Evolutionary conservation across 805 yeast genomes (phyloP), one percentile per base, ranked within the genome.

Genomic region (Yarrowia porcina): DNA sequence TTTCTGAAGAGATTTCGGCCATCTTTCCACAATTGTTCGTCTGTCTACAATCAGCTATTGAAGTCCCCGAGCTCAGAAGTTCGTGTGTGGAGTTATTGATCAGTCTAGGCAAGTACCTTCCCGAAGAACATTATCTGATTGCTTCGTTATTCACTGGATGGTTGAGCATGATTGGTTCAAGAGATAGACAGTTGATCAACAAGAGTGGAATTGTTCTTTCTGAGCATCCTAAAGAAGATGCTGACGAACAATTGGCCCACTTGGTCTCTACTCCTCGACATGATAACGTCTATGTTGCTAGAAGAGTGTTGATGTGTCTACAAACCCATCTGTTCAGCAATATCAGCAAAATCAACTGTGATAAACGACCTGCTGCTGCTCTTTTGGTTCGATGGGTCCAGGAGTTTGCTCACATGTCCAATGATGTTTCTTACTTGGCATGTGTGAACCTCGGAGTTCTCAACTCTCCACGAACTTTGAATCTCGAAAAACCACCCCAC

Each of bases 1-100:
- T 52, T 9, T n/a, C 42, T 4, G 20, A 36, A 2, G 59, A 36
- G 23, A 36, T 52, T n/a, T 52, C 59, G 13, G 44, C 59, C 11
- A 52, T 52, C 8, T 52, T 52, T n/a, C 59, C 59, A 2, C 59
- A 52, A 20, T 33, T 52, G 18, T 52, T 52, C 36, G 59, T 52
- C 3, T 52, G 59, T 36, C 44, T 52, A 2, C 59, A 52, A 15
- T 15, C 44, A 4, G 59, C 59, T 17, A 52, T 52, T 13, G 44
- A 52, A 25, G 13, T 33, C 7, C 33, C 23, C 6, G 59, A 52
- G 23, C 59, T 52, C 17, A 20, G 59, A 27, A 35, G 44, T 1
- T 23, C 59, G 3, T 52, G 59, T 27, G 44, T 52, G 25, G 42
- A 32, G 20, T 20, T 52, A 17, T 20, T 52, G 25, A 39, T 52